Conservation (phyloP, 2,329 filamentous ascomycete species). For the Pseudogymnoascus pannorum region DNA sequence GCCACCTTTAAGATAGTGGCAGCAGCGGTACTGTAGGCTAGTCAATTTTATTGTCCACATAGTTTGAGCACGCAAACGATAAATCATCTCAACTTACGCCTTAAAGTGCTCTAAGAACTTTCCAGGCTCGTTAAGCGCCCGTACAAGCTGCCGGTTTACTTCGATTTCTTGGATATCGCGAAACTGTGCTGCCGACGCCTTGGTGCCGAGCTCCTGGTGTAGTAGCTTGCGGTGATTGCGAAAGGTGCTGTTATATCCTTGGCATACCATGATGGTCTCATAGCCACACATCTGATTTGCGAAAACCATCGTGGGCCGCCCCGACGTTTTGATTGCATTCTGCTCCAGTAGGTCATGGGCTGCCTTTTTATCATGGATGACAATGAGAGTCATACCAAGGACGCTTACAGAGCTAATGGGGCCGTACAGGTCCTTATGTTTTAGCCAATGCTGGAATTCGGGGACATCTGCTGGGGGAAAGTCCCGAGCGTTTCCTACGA, state of each 20-base stretch:
- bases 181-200: conserved; percentile 19
- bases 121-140: conserved; percentile 15
- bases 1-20: conserved; percentile 14
- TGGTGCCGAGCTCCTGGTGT: conserved; percentile 28
- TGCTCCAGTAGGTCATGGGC: conserved; percentile 30
- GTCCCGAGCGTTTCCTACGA: conserved; percentile 44
- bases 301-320: conserved; percentile 26
- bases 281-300: conserved; percentile 27
- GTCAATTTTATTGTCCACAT: neutral
- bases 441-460: conserved; percentile 37
- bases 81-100: conserved; percentile 14
- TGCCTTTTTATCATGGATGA: conserved; percentile 29
- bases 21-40: conserved; percentile 10
- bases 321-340: conserved; percentile 28
- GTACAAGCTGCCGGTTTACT: conserved; percentile 16
- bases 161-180: conserved; percentile 17
- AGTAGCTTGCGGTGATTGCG: conserved; percentile 24
- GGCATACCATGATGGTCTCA: conserved; percentile 16
- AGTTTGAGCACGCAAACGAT: neutral
- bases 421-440: conserved; percentile 37
- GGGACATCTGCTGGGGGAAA: conserved; percentile 34
- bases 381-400: conserved; percentile 31
- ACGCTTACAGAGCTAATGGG: conserved; percentile 33
- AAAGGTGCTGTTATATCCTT: conserved; percentile 22
- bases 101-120: conserved; percentile 19